A percentile compares a stretch with the other conserved stretches of the same genome.
Evolutionary conservation across 495 filamentous ascomycete species (phyloP).

Genomic region (Evansstolkia leycettana): DNA sequence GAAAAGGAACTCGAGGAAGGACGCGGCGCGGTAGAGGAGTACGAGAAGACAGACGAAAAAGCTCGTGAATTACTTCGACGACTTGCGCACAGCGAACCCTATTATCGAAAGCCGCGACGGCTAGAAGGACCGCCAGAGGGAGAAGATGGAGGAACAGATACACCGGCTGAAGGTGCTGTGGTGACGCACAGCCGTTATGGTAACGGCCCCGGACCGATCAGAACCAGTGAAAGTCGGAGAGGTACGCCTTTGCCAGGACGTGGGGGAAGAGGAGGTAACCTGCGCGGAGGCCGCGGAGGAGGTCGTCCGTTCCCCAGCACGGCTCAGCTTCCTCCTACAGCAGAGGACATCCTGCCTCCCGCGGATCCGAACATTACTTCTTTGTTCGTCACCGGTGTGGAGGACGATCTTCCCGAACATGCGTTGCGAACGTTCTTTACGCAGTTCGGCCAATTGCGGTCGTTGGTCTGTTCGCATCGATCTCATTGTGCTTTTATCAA

Average conservation of each 20-base stretch:
- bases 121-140: conserved; percentile 40
- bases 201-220: conserved; percentile 47
- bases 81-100: conserved; percentile 84
- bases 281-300: conserved; percentile 28
- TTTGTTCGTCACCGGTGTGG: conserved; percentile 86
- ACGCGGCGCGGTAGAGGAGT: conserved; percentile 66
- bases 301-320: conserved; percentile 55
- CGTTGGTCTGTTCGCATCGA: conserved; percentile 87
- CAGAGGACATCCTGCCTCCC: conserved; percentile 74
- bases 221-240: conserved; percentile 43
- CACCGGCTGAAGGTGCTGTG: conserved; percentile 11
- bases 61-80: conserved; percentile 75
- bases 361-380: conserved; percentile 75
- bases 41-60: conserved; percentile 95
- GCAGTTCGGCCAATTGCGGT: conserved; percentile 75
- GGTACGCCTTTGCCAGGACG: conserved; percentile 26
- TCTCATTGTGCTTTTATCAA: conserved; percentile 96
- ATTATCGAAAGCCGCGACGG: conserved; percentile 73
- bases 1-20: conserved; percentile 93
- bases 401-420: conserved; percentile 91
- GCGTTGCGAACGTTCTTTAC: conserved; percentile 83
- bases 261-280: conserved; percentile 32
- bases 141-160: conserved; percentile 21
- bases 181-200: conserved; percentile 31
- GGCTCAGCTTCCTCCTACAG: conserved; percentile 62